Conservation (phyloP, 768 basidiomycete genomes). For the Kwoniella pini region DNA sequence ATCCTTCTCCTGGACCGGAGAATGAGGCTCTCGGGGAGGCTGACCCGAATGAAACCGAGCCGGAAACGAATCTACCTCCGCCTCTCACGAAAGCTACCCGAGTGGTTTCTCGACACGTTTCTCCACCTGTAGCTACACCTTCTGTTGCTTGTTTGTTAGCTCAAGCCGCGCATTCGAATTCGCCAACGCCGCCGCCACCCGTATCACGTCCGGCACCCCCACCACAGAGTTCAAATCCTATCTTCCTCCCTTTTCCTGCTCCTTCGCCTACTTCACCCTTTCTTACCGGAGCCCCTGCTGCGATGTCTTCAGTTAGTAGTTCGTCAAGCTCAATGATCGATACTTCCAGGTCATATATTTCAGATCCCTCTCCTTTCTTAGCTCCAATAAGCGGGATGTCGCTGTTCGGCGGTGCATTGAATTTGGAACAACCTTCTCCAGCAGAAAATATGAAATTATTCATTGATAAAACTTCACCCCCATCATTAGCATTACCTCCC, state of each 20-base stretch:
- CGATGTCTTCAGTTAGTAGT: background rate
- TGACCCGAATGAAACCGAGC: constrained; percentile 41
- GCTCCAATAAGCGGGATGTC: constrained; percentile 41
- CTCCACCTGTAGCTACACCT: background rate
- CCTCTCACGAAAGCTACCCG: constrained; percentile 19
- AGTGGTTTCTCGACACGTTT: background rate
- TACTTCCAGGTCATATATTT: constrained; percentile 11
- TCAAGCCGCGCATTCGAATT: constrained; percentile 5
- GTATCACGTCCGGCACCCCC: constrained; percentile 26
- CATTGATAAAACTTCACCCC: constrained; percentile 8
- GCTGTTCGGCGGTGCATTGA: constrained; percentile 43
- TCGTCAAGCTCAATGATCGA: constrained; percentile 2
- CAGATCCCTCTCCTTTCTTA: constrained; percentile 47
- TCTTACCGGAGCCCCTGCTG: constrained; percentile 6
- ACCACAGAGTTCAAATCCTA: constrained; percentile 39
- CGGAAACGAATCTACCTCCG: constrained; percentile 32
- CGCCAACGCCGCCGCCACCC: constrained; percentile 9
- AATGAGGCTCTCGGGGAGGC: background rate
- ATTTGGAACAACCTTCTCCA: constrained; percentile 20
- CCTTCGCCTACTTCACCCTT: constrained; percentile 52
- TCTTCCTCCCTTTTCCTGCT: constrained; percentile 46
- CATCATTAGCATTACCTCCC: constrained; percentile 13
- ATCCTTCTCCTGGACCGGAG: constrained; percentile 16
- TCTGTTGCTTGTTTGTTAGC: constrained; percentile 28
- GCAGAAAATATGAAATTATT: background rate